Evolutionary conservation across 257 asterid genomes (phyloP), one percentile per base, ranked within the genome.

Genomic region (Ehretia macrophylla): DNA sequence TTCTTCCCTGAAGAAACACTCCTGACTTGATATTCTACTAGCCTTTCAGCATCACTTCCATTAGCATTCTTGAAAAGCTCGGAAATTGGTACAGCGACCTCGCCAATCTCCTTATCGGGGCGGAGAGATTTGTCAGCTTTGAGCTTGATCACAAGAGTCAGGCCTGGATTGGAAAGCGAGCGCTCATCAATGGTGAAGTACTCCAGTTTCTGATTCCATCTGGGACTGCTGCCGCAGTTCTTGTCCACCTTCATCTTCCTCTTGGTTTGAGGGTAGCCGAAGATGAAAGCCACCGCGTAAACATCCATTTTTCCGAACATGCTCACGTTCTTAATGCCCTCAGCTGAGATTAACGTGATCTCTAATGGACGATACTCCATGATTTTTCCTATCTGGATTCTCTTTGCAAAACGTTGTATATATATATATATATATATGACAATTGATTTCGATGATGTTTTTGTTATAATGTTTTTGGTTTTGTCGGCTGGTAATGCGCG

Each of bases 1-100:
- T 81, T n/a, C n/a, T n/a, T 86, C 1, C 95, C 94, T 4, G 81
- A 71, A 17, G 76, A 32, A 16, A 85, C n/a, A n/a, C n/a, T 84
- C 58, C 59, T 52, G 14, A 89, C 77, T 65, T 79, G 84, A 58
- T 87, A 80, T 3, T 87, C 88, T 46, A 75, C 77, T 12, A 68
- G 48, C 44, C 60, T 76, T 1, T 72, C 85, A 1, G 11, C 52
- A 16, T 60, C 19, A 3, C 4, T n/a, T 0, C 58, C 59, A 4
- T 20, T 35, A 63, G 14, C 37, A 8, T 51, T 52, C 40, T 35
- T 55, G 37, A 46, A 81, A 17, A 87, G 84, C 14, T 87, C 94
- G 32, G 79, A 38, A 56, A 90, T 27, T 0, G 90, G 87, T 56
- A 90, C 68, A 45, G 77, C 65, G 17, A 77, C 87, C 38, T 83